Percentiles rank a stretch among this genome's conserved stretches.
phyloP scores from a whole-genome alignment of 2,329 filamentous ascomycete species.

The Penicillium sp. region DNA sequence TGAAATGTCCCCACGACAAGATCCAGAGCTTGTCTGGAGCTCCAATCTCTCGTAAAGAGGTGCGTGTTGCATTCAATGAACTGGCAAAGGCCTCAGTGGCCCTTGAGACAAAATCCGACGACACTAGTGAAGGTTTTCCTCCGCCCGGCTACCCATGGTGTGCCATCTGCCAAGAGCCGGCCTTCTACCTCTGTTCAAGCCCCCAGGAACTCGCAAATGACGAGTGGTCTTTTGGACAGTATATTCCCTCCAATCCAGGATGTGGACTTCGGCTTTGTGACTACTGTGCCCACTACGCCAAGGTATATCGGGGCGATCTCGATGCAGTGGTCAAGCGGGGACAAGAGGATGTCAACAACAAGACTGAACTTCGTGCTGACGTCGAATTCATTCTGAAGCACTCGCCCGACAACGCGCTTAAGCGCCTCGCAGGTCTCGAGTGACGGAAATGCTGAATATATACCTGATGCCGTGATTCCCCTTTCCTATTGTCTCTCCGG shows the following conservation, averaged over 20 bases:
- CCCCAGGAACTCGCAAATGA: conserved; percentile 4
- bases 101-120: not conserved
- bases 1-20: conserved; percentile 34
- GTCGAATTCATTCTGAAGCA: conserved; percentile 10
- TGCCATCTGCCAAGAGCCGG: conserved; percentile 41
- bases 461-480: not conserved
- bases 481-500: not conserved
- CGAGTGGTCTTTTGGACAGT: not conserved
- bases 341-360: not conserved
- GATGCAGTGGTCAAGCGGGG: conserved; percentile 1
- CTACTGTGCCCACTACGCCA: conserved; percentile 19
- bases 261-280: conserved; percentile 34
- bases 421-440: not conserved
- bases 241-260: conserved; percentile 9
- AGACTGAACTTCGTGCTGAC: conserved; percentile 3
- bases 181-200: conserved; percentile 35
- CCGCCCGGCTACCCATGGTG: conserved; percentile 36
- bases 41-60: conserved; percentile 18
- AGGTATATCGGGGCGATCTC: conserved; percentile 19
- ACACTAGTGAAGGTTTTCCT: not conserved
- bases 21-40: conserved; percentile 27
- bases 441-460: not conserved
- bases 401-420: not conserved
- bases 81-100: conserved; percentile 5
- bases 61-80: conserved; percentile 26